These are phyloP conservation scores for Lasiosphaeria miniovina DNA, from an alignment of 495 filamentous ascomycete genomes.

Conservation along the genomic window DNA sequence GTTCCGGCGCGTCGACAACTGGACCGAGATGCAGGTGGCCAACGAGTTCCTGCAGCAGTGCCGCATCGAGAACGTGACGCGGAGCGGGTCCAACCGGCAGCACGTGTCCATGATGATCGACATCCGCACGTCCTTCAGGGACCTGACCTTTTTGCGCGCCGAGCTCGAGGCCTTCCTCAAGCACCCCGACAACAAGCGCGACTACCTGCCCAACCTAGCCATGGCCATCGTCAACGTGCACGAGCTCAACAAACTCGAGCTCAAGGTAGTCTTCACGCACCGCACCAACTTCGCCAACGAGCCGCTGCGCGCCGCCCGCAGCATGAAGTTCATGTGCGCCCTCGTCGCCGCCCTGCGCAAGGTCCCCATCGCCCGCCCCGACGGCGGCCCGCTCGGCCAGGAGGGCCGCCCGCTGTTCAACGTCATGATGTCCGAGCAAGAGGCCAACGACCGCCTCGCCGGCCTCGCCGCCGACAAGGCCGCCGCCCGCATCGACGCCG, in stretches of 20 bases:
- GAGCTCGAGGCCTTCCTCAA: slow-evolving; percentile 66
- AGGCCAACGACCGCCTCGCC: slow-evolving; percentile 48
- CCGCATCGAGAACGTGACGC: slow-evolving; percentile 75
- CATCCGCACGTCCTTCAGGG: slow-evolving; percentile 69
- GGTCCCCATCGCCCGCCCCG: slow-evolving; percentile 66
- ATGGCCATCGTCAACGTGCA: slow-evolving; percentile 64
- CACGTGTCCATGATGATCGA: slow-evolving; percentile 59
- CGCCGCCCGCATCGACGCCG: slow-evolving; percentile 11
- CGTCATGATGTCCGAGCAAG: slow-evolving; percentile 55
- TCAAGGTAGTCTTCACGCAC: slow-evolving; percentile 59
- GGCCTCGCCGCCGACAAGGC: slow-evolving; percentile 23
- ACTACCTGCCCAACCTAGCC: slow-evolving; percentile 65
- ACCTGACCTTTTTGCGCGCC: slow-evolving; percentile 61
- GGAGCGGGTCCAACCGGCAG: slow-evolving; percentile 73
- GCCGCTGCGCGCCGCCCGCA: slow-evolving; percentile 61
- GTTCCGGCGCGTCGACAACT: slow-evolving; percentile 63
- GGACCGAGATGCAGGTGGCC: slow-evolving; percentile 68
- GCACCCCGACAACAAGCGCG: slow-evolving; percentile 61
- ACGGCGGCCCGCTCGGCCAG: slow-evolving; percentile 54
- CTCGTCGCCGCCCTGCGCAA: slow-evolving; percentile 66
- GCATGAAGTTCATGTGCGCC: slow-evolving; percentile 81
- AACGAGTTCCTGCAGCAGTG: slow-evolving; percentile 71
- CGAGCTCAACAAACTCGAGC: slow-evolving; percentile 69
- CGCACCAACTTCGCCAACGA: slow-evolving; percentile 74
- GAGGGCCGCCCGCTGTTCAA: slow-evolving; percentile 55